Conservation (phyloP, 2,329 filamentous ascomycete species). For the Phialophora chinensis region DNA sequence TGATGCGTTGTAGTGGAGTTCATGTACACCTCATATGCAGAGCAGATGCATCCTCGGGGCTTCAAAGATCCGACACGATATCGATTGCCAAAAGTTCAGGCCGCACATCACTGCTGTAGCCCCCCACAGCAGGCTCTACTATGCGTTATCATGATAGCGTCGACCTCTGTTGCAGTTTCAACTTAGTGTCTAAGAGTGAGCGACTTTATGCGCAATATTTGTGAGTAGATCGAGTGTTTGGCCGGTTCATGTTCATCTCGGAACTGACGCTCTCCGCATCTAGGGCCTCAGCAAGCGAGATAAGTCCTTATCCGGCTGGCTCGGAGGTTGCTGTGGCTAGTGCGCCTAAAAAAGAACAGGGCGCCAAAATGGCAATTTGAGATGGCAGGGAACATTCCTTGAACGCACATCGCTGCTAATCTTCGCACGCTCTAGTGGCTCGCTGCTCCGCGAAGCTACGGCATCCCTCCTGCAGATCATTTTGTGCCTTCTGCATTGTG, state of each 20-base stretch:
- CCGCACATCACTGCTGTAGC: not conserved
- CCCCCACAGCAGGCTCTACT: not conserved
- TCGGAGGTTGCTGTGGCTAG: constrained; percentile 21
- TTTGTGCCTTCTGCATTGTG: not conserved
- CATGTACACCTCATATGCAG: not conserved
- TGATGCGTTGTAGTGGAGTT: constrained; percentile 28
- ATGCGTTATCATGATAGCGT: not conserved
- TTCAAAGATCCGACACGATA: constrained; percentile 16
- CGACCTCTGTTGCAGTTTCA: not conserved
- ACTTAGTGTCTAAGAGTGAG: not conserved
- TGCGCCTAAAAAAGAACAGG: constrained; percentile 10
- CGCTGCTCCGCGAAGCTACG: not conserved
- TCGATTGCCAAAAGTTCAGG: not conserved
- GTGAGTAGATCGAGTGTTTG: not conserved
- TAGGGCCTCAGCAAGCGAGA: constrained; percentile 27
- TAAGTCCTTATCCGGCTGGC: constrained; percentile 28
- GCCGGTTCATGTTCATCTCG: not conserved
- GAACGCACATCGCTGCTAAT: constrained; percentile 3
- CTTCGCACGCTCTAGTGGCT: not conserved
- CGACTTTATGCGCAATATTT: not conserved
- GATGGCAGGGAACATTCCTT: constrained; percentile 25
- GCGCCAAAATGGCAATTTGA: constrained; percentile 30
- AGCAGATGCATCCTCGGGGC: constrained; percentile 11
- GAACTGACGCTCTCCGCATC: constrained; percentile 12
- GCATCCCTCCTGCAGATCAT: not conserved